Evolutionary conservation across 768 basidiomycete genomes (phyloP), one percentile per base, ranked within the genome.

Genomic region (Phanerochaete sordida): DNA sequence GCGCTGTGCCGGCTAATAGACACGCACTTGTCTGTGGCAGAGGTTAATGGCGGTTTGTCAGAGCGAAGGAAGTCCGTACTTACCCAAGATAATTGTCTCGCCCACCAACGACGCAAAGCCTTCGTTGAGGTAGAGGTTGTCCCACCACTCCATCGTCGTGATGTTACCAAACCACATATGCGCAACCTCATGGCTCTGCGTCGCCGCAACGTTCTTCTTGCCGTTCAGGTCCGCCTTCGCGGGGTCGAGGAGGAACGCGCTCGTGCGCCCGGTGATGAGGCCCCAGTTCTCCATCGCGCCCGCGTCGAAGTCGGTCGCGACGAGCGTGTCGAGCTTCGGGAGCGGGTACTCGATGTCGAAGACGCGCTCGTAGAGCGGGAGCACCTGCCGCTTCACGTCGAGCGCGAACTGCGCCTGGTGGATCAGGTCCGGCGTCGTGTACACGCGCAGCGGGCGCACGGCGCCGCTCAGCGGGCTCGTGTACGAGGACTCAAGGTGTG

Each of bases 231-330:
- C 88, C 24, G 83, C 81, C 59, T 82, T 86, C 70, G 87, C 77
- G n/a, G 86, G 84, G 70, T 97, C 90, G 62, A 91, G 79, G 44
- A 96, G 75, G 71, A 92, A 90, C 3, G 86, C 88, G 39, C 79
- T 84, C 0, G 93, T 95, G 46, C 95, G 79, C 24, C 95, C 95
- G 15, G 90, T 95, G 70, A 97, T 96, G 57, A 96, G 76, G 30
- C 91, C 93, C 91, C 91, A 94, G 72, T 94, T 95, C 74, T 97
- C 95, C 95, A 95, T 95, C 4, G 90, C 89, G 61, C 87, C 91
- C 31, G 90, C 87, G 69, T 97, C 95, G 65, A 97, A 97, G 70
- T 97, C 95, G 53, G 82, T 83, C 3, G 86, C 85, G 58, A 93
- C 91, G 13, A 98, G 79, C 1, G 95, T 95, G 69, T 98, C 96